These are phyloP conservation scores for Davidsoniella neocaledoniae DNA, from an alignment of 2,329 filamentous ascomycete species.

Conservation along the genomic window DNA sequence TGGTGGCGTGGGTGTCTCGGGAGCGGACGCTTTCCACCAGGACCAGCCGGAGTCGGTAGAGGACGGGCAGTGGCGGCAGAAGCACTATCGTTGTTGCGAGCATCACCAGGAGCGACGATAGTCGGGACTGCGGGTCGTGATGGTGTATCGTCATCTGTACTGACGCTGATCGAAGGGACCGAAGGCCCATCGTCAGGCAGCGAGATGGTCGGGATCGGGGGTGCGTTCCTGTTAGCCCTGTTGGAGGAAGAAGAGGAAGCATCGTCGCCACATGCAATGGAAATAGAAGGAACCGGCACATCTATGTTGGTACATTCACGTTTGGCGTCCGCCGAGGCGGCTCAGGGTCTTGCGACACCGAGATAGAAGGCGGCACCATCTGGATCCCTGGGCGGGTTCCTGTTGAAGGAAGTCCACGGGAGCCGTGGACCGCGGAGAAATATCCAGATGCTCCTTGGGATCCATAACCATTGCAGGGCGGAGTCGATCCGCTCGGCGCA, in stretches of 20 bases:
- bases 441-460: slow-evolving; percentile 1
- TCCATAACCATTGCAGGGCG: slow-evolving; percentile 1
- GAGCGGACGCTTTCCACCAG: slow-evolving; percentile 17
- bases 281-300: slow-evolving; percentile 8
- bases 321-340: slow-evolving; percentile 13
- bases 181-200: slow-evolving; percentile 14
- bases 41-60: slow-evolving; percentile 29
- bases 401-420: slow-evolving; percentile 1
- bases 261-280: slow-evolving; percentile 1
- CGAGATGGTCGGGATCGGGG: slow-evolving; percentile 30
- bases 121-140: slow-evolving; percentile 19
- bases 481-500: not conserved
- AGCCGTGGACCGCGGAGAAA: slow-evolving; percentile 2
- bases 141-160: slow-evolving; percentile 19
- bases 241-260: not conserved
- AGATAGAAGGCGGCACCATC: slow-evolving; percentile 35
- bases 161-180: slow-evolving; percentile 25
- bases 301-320: slow-evolving; percentile 3
- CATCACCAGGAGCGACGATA: slow-evolving; percentile 30
- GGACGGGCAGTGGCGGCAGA: slow-evolving; percentile 22
- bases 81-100: slow-evolving; percentile 20
- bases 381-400: not conserved
- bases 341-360: slow-evolving; percentile 32
- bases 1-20: slow-evolving; percentile 32
- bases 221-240: not conserved